phyloP scores from a whole-genome alignment of 805 yeast species.

The Yamadazyma philogaea region DNA sequence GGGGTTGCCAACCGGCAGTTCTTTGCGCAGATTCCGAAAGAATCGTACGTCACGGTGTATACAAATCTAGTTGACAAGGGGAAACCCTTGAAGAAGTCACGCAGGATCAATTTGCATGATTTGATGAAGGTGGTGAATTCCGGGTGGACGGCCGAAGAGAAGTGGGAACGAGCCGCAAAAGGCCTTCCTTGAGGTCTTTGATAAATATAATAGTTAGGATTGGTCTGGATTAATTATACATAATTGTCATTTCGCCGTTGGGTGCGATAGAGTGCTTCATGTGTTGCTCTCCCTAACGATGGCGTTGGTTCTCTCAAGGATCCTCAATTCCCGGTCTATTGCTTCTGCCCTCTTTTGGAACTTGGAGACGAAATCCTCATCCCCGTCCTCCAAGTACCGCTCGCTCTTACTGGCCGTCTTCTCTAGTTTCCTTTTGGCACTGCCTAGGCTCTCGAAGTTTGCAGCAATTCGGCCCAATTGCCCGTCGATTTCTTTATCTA shows the following conservation, averaged over 20 bases:
- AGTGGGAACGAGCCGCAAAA: conserved; percentile 59
- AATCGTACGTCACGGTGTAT: conserved; percentile 61
- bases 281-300: background rate
- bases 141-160: conserved; percentile 80
- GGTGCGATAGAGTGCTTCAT: no score
- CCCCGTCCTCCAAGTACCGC: background rate
- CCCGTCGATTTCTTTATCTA: conserved; percentile 34
- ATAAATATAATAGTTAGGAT: no score
- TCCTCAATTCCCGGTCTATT: conserved; percentile 68
- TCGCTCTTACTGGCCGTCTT: background rate
- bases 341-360: conserved; percentile 52
- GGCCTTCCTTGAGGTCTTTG: conserved; percentile 31
- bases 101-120: conserved; percentile 71
- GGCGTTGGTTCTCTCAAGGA: conserved; percentile 53
- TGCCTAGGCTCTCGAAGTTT: conserved; percentile 26
- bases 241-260: background rate
- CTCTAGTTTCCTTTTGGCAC: background rate
- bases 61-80: conserved; percentile 67
- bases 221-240: background rate
- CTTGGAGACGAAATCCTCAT: background rate
- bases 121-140: conserved; percentile 67
- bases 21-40: conserved; percentile 41
- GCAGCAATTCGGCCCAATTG: conserved; percentile 35
- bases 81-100: conserved; percentile 53
- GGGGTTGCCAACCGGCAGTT: conserved; percentile 12